These are phyloP conservation scores for Cladophialophora chaetospira DNA, from an alignment of 2,329 filamentous ascomycete genomes.

Conservation along the genomic window DNA sequence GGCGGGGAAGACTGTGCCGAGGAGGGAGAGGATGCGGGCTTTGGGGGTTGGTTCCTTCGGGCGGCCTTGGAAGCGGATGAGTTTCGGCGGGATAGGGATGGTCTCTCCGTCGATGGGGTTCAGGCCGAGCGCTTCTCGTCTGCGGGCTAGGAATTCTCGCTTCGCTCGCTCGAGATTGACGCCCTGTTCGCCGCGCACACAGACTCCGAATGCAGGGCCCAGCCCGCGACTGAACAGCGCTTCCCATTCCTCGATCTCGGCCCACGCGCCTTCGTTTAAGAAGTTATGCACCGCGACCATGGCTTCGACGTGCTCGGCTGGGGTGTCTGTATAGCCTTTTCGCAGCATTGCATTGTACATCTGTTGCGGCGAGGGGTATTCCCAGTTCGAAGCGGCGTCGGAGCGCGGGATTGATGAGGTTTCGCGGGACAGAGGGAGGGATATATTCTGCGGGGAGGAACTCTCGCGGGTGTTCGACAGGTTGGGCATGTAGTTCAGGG, in stretches of 20 bases:
- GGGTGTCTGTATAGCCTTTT: slow-evolving; percentile 94
- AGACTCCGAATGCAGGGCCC: slow-evolving; percentile 70
- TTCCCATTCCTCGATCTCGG: slow-evolving; percentile 94
- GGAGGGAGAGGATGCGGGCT: slow-evolving; percentile 76
- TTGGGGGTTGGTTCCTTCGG: slow-evolving; percentile 91
- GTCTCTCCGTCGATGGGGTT: background rate
- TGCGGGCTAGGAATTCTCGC: slow-evolving; percentile 41
- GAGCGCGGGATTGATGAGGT: slow-evolving; percentile 88
- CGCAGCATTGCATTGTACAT: slow-evolving; percentile 99
- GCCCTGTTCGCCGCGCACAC: slow-evolving; percentile 72
- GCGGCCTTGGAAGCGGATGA: slow-evolving; percentile 85
- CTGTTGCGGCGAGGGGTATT: slow-evolving; percentile 96
- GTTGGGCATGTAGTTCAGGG: slow-evolving; percentile 94
- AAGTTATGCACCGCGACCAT: slow-evolving; percentile 99
- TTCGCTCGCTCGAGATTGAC: slow-evolving; percentile 57
- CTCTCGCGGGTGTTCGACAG: slow-evolving; percentile 74
- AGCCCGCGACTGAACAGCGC: slow-evolving; percentile 77
- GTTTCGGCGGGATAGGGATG: slow-evolving; percentile 50
- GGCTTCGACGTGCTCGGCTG: slow-evolving; percentile 86
- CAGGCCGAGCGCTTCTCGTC: slow-evolving; percentile 35
- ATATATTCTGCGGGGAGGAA: slow-evolving; percentile 62
- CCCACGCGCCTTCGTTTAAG: slow-evolving; percentile 95
- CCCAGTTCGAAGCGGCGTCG: slow-evolving; percentile 79
- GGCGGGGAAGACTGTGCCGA: slow-evolving; percentile 76
- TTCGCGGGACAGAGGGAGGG: slow-evolving; percentile 79